phyloP scores from a whole-genome alignment of 2,329 filamentous ascomycete species.

The Ceratocystis diversiconidia region DNA sequence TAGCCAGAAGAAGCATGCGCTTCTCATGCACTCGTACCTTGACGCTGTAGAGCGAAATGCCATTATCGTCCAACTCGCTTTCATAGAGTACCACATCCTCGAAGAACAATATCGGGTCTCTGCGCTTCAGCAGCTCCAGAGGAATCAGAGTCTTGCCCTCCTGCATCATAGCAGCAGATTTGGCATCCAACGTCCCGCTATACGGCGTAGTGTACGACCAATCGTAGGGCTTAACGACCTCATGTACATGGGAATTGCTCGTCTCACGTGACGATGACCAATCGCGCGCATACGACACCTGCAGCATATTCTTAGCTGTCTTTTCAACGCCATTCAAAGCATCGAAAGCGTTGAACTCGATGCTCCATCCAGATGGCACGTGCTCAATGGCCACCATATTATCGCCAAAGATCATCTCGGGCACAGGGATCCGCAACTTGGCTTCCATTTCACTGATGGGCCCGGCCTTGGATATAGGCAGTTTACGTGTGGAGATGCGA shows the following conservation, averaged over 20 bases:
- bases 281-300: slow-evolving; percentile 80
- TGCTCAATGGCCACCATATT: slow-evolving; percentile 71
- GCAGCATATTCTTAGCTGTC: slow-evolving; percentile 78
- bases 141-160: slow-evolving; percentile 43
- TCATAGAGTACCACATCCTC: slow-evolving; percentile 95
- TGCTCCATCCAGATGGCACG: slow-evolving; percentile 56
- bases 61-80: slow-evolving; percentile 95
- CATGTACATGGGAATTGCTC: slow-evolving; percentile 75
- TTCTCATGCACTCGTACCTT: slow-evolving; percentile 90
- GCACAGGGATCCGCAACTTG: slow-evolving; percentile 69
- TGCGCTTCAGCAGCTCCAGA: slow-evolving; percentile 69
- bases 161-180: slow-evolving; percentile 16
- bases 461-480: slow-evolving; percentile 83
- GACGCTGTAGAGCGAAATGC: slow-evolving; percentile 75
- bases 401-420: slow-evolving; percentile 99
- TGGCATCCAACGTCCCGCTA: slow-evolving; percentile 47
- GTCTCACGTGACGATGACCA: slow-evolving; percentile 60
- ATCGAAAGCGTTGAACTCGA: slow-evolving; percentile 73
- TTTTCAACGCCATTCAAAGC: slow-evolving; percentile 89
- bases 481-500: slow-evolving; percentile 68
- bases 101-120: slow-evolving; percentile 91
- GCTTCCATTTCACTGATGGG: slow-evolving; percentile 77
- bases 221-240: slow-evolving; percentile 91
- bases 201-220: slow-evolving; percentile 95
- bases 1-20: slow-evolving; percentile 66